Percentiles rank a stretch among this genome's conserved stretches.
phyloP scores from a whole-genome alignment of 352 stramenopile genomes.

The Pythium vanterpoolii region DNA sequence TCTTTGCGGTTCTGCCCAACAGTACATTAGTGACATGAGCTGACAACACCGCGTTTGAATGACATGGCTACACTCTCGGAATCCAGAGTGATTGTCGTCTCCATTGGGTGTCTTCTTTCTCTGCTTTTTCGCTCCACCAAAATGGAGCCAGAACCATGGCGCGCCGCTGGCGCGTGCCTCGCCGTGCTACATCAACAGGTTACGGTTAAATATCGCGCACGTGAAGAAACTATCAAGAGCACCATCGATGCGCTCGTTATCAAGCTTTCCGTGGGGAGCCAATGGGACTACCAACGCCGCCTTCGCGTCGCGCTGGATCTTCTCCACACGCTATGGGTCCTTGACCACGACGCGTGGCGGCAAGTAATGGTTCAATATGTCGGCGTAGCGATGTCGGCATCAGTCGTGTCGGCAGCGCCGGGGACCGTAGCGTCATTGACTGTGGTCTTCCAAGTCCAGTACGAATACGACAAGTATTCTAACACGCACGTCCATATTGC shows the following conservation, averaged over 20 bases:
- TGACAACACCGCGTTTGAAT: not conserved
- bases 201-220: not conserved
- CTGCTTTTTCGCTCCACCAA: not conserved
- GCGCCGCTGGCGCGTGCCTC: slow-evolving; percentile 3
- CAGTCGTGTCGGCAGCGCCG: not conserved
- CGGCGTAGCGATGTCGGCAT: not conserved
- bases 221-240: not conserved
- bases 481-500: not conserved
- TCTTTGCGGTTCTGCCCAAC: not conserved
- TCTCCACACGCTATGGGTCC: slow-evolving; percentile 10
- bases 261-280: slow-evolving; percentile 7
- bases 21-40: slow-evolving; percentile 2
- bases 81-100: not conserved
- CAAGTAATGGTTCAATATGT: not conserved
- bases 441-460: slow-evolving; percentile 9
- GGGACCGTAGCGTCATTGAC: not conserved
- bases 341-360: slow-evolving; percentile 8
- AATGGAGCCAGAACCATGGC: not conserved
- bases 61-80: slow-evolving; percentile 9
- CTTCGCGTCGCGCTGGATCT: slow-evolving; percentile 6
- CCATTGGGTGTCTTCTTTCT: not conserved
- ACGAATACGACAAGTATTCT: slow-evolving; percentile 17
- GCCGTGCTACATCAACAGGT: not conserved
- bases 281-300: not conserved
- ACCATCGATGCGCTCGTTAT: slow-evolving; percentile 1